Evolutionary conservation across 306 rosid genomes (phyloP).

Genomic region (Prunus mume): DNA sequence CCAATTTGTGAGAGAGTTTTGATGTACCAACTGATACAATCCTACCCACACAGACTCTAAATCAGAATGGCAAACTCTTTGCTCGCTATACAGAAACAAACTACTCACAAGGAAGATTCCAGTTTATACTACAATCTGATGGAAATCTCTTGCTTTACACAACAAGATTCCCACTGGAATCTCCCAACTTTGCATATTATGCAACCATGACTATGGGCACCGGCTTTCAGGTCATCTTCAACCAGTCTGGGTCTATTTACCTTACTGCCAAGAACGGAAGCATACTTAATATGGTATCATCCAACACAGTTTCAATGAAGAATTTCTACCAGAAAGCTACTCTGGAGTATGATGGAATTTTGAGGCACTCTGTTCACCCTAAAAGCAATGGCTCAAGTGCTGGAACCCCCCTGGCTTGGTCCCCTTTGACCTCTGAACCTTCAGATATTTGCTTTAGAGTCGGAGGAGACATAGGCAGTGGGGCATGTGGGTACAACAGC

Average conservation of each 20-base stretch:
- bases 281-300: background rate
- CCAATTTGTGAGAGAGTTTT: conserved; percentile 53
- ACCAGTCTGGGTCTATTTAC: conserved; percentile 38
- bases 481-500: conserved; percentile 48
- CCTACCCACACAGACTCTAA: conserved; percentile 45
- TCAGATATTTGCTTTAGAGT: conserved; percentile 24
- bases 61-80: background rate
- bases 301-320: background rate
- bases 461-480: background rate
- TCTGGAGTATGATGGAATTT: conserved; percentile 57
- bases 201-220: background rate
- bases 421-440: conserved; percentile 11
- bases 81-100: conserved; percentile 25
- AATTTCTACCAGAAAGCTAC: conserved; percentile 48
- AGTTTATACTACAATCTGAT: conserved; percentile 13
- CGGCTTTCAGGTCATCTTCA: conserved; percentile 13
- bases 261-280: conserved; percentile 11
- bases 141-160: conserved; percentile 35
- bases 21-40: conserved; percentile 54
- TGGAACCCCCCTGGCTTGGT: conserved; percentile 23
- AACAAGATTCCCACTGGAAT: conserved; percentile 30
- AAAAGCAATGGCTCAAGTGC: conserved; percentile 4
- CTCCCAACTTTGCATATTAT: conserved; percentile 6
- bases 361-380: conserved; percentile 49
- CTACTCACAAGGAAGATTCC: conserved; percentile 51